Percentiles rank a stretch among this genome's conserved stretches.
Evolutionary conservation across 768 basidiomycete species (phyloP).

Genomic region (Pholiota molesta): DNA sequence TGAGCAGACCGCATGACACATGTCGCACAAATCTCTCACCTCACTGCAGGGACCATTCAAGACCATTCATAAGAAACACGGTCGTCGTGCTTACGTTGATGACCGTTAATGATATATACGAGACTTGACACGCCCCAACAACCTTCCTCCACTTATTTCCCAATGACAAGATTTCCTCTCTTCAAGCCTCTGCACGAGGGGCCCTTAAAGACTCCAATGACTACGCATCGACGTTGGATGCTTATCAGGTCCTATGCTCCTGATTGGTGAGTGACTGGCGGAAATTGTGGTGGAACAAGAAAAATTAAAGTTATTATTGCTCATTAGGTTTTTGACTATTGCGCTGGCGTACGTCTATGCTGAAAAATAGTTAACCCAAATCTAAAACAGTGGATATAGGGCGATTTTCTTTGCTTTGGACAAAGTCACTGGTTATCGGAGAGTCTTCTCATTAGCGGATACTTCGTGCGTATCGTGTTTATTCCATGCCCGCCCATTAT

Average conservation of each 20-base stretch:
- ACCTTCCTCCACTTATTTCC: neutral
- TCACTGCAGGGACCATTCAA: neutral
- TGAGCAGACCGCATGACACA: neutral
- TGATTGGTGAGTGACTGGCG: slow-evolving; percentile 60
- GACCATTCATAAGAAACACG: neutral
- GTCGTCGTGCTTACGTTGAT: neutral
- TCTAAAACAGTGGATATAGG: slow-evolving; percentile 35
- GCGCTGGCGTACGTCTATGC: slow-evolving; percentile 56
- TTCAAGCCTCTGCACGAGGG: slow-evolving; percentile 18
- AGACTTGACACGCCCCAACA: neutral
- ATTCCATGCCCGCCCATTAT: neutral
- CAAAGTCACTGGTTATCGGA: slow-evolving; percentile 68
- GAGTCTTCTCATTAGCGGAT: slow-evolving; percentile 80
- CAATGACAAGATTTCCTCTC: slow-evolving; percentile 21
- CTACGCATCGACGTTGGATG: slow-evolving; percentile 37
- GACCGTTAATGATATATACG: neutral
- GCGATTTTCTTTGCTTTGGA: slow-evolving; percentile 65
- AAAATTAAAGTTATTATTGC: neutral
- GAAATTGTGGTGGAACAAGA: neutral
- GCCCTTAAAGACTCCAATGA: slow-evolving; percentile 25
- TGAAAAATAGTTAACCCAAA: neutral
- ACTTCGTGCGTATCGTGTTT: slow-evolving; percentile 55
- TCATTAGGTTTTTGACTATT: slow-evolving; percentile 66
- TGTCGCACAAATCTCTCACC: neutral
- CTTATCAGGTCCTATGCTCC: slow-evolving; percentile 69